Base-by-base conservation (phyloP, 495 filamentous ascomycete species). In the Letharia lupina region DNA sequence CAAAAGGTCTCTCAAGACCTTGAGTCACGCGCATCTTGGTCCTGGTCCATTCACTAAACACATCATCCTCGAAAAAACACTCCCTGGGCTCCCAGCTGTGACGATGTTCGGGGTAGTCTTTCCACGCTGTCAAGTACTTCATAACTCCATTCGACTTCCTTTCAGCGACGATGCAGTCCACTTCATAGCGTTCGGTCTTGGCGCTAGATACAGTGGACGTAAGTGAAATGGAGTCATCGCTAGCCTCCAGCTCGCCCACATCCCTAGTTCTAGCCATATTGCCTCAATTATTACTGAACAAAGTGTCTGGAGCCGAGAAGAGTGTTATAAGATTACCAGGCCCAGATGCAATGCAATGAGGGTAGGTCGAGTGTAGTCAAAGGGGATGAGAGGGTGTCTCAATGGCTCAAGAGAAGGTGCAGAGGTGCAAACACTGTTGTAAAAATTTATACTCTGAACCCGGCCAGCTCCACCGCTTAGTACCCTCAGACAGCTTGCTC, bases 91-190 rank as follows among this genome's bases (percentile, higher is more conserved):
- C 87, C 89, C 88, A 92, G 4, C 82, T 85, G 61, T 81, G 77
- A 58, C 84, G 72, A 16, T 84, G 66, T 12, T 85, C 59, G 2
- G 78, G 74, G 65, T 89, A 92, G n/a, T 77, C 80, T 35, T 78
- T 78, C 89, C 89, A 93, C 66, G 83, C 79, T 42, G 91, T 81
- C 4, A 91, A 77, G 70, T 87, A 91, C 35, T 73, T 67, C 65
- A 69, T 75, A 33, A 72, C 69, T 12, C 73, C 76, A 11, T 83
- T 76, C 0, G 73, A n/a, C 4, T 47, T 68, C 13, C 76, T 72
- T 69, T 90, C 83, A 13, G 83, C 82, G 8, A 80, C 71, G 50
- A 83, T 76, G 4, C 69, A 69, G 59, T 82, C 80, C 4, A 84
- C 74, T 9, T 76, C 74, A 62, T 82, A 83, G 61, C 77, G 75